Conservation (phyloP, 2,329 filamentous ascomycete species). For the Clarireedia sp. region DNA sequence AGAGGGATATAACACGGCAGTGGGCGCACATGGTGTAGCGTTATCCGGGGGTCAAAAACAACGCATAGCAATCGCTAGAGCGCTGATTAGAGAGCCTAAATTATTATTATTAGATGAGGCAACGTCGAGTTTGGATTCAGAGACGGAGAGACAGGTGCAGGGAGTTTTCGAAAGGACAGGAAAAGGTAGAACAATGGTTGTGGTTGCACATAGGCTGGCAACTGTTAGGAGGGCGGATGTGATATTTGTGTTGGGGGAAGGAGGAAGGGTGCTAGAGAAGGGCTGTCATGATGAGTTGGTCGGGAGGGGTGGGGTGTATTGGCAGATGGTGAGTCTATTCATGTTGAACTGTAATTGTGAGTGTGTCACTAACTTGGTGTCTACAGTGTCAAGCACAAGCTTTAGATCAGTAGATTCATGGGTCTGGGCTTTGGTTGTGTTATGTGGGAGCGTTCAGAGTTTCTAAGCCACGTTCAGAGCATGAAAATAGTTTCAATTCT, state of each 20-base stretch:
- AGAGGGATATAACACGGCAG: slow-evolving; percentile 39
- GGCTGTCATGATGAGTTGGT: slow-evolving; percentile 21
- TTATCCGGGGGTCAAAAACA: slow-evolving; percentile 49
- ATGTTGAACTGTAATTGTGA: background rate
- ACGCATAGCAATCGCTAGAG: slow-evolving; percentile 46
- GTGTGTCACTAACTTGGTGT: background rate
- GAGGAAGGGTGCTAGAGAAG: slow-evolving; percentile 23
- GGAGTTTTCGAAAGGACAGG: slow-evolving; percentile 58
- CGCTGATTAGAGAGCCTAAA: slow-evolving; percentile 42
- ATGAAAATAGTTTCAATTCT: no score
- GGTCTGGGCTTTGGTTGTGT: background rate
- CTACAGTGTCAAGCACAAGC: slow-evolving; percentile 17
- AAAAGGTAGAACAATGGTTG: slow-evolving; percentile 62
- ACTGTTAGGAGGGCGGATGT: slow-evolving; percentile 62
- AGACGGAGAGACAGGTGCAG: slow-evolving; percentile 52
- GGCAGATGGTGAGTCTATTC: slow-evolving; percentile 22
- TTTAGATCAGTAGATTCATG: background rate
- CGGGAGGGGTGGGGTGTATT: slow-evolving; percentile 23
- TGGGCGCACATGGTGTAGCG: slow-evolving; percentile 38
- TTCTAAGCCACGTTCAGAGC: no score
- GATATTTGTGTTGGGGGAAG: slow-evolving; percentile 25
- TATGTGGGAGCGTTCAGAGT: no score
- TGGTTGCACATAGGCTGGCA: slow-evolving; percentile 69
- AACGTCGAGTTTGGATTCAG: slow-evolving; percentile 47
- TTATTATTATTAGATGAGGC: slow-evolving; percentile 53